Evolutionary conservation across 176 grass and related monocot species (phyloP).

Genomic region (Carex kokanica): DNA sequence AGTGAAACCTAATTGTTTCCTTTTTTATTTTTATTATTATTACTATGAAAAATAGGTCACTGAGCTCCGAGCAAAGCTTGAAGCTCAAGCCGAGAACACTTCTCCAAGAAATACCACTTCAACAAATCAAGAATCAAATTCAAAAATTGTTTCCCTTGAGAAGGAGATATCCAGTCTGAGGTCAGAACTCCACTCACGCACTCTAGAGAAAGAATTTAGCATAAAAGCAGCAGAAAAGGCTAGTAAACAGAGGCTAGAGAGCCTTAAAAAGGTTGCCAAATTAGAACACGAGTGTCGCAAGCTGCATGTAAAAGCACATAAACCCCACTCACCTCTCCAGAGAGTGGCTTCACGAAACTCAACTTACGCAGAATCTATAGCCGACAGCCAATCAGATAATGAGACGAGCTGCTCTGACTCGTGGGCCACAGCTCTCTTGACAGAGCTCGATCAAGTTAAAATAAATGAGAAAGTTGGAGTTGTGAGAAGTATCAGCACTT

Average conservation of each 20-base stretch:
- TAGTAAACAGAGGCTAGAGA: slow-evolving; percentile 81
- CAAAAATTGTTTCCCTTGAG: slow-evolving; percentile 49
- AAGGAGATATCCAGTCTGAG: slow-evolving; percentile 65
- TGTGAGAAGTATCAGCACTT: slow-evolving; percentile 27
- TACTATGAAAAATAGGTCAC: slow-evolving; percentile 29
- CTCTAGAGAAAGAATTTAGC: slow-evolving; percentile 72
- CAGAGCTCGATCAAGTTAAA: slow-evolving; percentile 68
- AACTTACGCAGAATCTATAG: slow-evolving; percentile 23
- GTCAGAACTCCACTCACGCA: slow-evolving; percentile 42
- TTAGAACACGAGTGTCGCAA: slow-evolving; percentile 72
- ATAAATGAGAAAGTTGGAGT: slow-evolving; percentile 46
- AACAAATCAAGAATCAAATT: slow-evolving; percentile 29
- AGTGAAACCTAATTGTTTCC: background rate
- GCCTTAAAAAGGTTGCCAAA: slow-evolving; percentile 66
- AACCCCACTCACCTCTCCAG: slow-evolving; percentile 12
- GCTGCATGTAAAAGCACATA: slow-evolving; percentile 36
- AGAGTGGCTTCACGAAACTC: slow-evolving; percentile 27
- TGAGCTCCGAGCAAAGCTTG: slow-evolving; percentile 64
- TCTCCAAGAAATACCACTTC: slow-evolving; percentile 18
- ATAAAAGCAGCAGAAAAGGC: slow-evolving; percentile 70
- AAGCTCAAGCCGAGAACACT: slow-evolving; percentile 56
- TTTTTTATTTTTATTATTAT: background rate
- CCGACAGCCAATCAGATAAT: slow-evolving; percentile 48
- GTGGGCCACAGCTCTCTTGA: slow-evolving; percentile 51
- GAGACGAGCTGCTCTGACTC: slow-evolving; percentile 73